These are phyloP conservation scores for Selaginella tamariscina DNA, from an alignment of 75 land plant species.

Conservation along the genomic window DNA sequence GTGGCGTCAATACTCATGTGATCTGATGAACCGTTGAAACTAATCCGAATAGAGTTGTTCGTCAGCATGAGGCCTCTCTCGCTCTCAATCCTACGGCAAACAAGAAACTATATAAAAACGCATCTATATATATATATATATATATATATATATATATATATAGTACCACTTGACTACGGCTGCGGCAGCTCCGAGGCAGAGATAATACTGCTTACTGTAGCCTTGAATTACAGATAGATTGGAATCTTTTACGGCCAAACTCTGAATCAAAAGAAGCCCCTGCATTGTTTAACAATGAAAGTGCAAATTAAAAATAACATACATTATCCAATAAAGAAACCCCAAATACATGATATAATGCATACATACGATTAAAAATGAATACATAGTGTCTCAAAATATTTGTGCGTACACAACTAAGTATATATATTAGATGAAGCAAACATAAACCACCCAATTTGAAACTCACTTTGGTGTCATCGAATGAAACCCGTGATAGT, in stretches of 20 bases:
- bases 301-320: not conserved
- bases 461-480: conserved; percentile 89
- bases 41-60: conserved; percentile 40
- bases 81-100: conserved; percentile 25
- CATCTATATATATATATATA: no score
- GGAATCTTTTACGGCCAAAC: conserved; percentile 60
- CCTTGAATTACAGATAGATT: conserved; percentile 58
- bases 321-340: not conserved
- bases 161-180: conserved; percentile 84
- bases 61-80: conserved; percentile 28
- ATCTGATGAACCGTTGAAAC: conserved; percentile 84
- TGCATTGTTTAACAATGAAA: conserved; percentile 11
- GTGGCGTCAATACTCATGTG: conserved; percentile 95
- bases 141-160: no score
- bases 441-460: no score
- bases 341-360: no score
- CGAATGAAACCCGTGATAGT: conserved; percentile 74
- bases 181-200: conserved; percentile 88
- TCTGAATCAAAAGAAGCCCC: conserved; percentile 77
- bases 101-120: not conserved
- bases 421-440: no score
- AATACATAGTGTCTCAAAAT: no score
- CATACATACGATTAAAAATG: no score
- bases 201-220: conserved; percentile 87
- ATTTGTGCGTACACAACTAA: no score